phyloP scores from a whole-genome alignment of 2,329 filamentous ascomycete genomes.

The Balansia obtecta region DNA sequence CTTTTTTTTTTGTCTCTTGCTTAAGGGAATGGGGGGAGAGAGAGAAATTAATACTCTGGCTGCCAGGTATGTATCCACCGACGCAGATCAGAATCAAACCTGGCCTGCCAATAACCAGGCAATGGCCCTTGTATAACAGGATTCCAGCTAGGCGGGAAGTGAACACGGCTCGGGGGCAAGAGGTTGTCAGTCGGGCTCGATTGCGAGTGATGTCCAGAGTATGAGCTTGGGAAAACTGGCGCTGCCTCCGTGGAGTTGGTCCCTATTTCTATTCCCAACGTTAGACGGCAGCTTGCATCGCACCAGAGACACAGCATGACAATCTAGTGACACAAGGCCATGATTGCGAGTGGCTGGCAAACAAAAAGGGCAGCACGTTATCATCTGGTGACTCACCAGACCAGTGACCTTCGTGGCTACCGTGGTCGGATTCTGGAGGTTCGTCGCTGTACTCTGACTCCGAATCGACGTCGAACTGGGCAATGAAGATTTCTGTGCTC shows the following conservation, averaged over 20 bases:
- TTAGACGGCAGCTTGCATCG: not conserved
- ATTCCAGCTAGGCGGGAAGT: slow-evolving; percentile 15
- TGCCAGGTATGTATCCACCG: slow-evolving; percentile 28
- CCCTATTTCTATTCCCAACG: not conserved
- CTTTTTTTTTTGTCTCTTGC: not conserved
- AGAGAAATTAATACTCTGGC: slow-evolving; percentile 12
- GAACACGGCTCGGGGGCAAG: not conserved
- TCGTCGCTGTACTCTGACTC: slow-evolving; percentile 15
- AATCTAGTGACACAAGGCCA: not conserved
- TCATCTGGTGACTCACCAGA: slow-evolving; percentile 2
- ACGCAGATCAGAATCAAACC: slow-evolving; percentile 15
- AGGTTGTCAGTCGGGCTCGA: not conserved
- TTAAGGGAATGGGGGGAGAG: not conserved
- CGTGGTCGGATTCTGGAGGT: slow-evolving; percentile 2
- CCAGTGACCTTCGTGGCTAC: slow-evolving; percentile 3
- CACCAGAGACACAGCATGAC: not conserved
- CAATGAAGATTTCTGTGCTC: slow-evolving; percentile 32
- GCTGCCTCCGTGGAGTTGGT: not conserved
- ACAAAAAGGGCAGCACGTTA: not conserved
- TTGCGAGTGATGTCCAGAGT: not conserved
- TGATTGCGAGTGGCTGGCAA: slow-evolving; percentile 2
- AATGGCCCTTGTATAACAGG: slow-evolving; percentile 18
- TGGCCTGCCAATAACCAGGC: slow-evolving; percentile 23
- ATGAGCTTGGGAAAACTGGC: slow-evolving; percentile 2
- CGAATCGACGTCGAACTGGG: slow-evolving; percentile 14